These are phyloP conservation scores for Xylaria flabelliformis DNA, from an alignment of 495 filamentous ascomycete species.

Conservation along the genomic window DNA sequence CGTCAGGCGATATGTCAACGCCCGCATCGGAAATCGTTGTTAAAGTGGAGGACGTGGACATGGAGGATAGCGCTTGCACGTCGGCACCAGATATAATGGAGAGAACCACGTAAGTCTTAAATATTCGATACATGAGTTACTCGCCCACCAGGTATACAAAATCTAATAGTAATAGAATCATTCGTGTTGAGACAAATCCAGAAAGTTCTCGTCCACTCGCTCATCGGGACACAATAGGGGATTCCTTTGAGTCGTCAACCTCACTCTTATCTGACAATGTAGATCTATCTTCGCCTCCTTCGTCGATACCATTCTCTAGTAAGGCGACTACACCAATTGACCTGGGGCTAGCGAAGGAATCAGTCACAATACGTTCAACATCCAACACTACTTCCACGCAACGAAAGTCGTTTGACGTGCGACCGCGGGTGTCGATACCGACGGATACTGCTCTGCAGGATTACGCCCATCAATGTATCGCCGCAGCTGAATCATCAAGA, in stretches of 20 bases:
- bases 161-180: constrained; percentile 34
- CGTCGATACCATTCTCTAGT: constrained; percentile 53
- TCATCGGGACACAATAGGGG: constrained; percentile 27
- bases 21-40: constrained; percentile 42
- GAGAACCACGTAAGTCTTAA: constrained; percentile 37
- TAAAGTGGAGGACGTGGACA: constrained; percentile 36
- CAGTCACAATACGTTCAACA: not conserved
- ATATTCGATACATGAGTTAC: constrained; percentile 8
- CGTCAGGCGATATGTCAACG: constrained; percentile 34
- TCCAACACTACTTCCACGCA: constrained; percentile 24
- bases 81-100: constrained; percentile 28
- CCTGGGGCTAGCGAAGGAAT: constrained; percentile 48
- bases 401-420: constrained; percentile 58
- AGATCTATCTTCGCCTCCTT: constrained; percentile 52
- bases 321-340: constrained; percentile 64
- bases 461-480: constrained; percentile 86
- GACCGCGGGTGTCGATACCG: constrained; percentile 82
- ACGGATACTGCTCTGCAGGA: constrained; percentile 70
- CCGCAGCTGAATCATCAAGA: constrained; percentile 86
- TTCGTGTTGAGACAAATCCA: constrained; percentile 26
- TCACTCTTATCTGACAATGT: constrained; percentile 46
- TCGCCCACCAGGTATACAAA: not conserved
- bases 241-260: constrained; percentile 41
- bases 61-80: constrained; percentile 27
- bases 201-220: constrained; percentile 29